These are phyloP conservation scores for Phialophora verrucosa DNA, from an alignment of 2,329 filamentous ascomycete genomes.

Conservation along the genomic window DNA sequence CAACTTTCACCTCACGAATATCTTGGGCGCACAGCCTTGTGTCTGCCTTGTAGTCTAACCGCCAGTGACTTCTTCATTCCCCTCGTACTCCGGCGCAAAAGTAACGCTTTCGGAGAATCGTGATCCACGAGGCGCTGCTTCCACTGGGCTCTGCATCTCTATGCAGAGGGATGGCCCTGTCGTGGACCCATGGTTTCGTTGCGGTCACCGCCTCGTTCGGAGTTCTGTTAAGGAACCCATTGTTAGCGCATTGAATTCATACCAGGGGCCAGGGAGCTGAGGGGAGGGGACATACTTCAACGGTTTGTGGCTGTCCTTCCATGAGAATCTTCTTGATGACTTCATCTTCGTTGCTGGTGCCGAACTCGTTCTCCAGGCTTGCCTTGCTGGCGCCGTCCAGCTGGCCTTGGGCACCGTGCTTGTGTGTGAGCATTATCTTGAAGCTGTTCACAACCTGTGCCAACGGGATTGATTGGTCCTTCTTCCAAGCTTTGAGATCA, in stretches of 20 bases:
- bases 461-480: constrained; percentile 74
- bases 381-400: constrained; percentile 76
- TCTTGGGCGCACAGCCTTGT: not conserved
- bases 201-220: constrained; percentile 35
- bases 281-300: constrained; percentile 54
- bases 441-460: constrained; percentile 85
- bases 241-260: constrained; percentile 1
- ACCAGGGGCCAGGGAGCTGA: not conserved
- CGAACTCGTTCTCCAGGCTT: constrained; percentile 83
- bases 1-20: not conserved
- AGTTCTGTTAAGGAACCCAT: constrained; percentile 16
- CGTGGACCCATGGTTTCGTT: constrained; percentile 36
- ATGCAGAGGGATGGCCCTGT: constrained; percentile 35
- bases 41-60: not conserved
- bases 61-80: not conserved
- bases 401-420: constrained; percentile 82
- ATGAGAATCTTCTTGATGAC: constrained; percentile 81
- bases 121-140: not conserved
- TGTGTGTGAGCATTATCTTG: constrained; percentile 88
- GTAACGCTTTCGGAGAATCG: not conserved
- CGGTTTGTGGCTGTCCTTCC: constrained; percentile 71
- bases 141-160: constrained; percentile 5
- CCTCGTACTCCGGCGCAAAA: not conserved
- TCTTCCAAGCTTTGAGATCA: constrained; percentile 79
- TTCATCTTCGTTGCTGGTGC: constrained; percentile 77